Evolutionary conservation across 129 eudicot species (phyloP), one percentile per base, ranked within the genome.

Genomic region (Saposhnikovia divaricata): DNA sequence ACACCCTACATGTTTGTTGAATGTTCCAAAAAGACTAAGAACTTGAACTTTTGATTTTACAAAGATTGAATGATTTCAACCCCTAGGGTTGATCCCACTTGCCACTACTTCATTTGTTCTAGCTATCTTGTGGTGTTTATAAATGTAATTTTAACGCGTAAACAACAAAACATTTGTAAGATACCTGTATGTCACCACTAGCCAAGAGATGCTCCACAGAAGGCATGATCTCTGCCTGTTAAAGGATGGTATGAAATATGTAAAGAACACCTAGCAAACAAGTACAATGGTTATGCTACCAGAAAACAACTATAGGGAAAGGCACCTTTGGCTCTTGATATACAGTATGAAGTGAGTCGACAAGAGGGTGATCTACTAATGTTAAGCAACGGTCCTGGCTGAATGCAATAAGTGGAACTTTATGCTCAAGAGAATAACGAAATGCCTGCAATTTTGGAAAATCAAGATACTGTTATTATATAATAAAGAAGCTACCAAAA

Each of bases 311-410:
- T 68, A 9, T 66, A 78, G 42, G 78, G 39, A 47, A 34, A 44
- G 82, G 79, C 77, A 95, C 97, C 97, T 90, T 89, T 5, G 98
- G 98, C 86, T 95, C 98, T 38, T 82, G 85, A 86, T 95, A 95
- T 81, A 90, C 75, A 18, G 94, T 90, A 78, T 95, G 98, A 78
- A 95, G 97, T 19, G 96, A 77, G 82, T 95, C 94, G 77, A 90
- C 97, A 61, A 89, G 91, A 50, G 97, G 97, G 80, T 95, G 97
- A 50, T 84, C 81, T 63, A 90, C 92, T 82, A 95, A 85, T 75
- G 98, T 85, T 86, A 95, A 85, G 88, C 96, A 92, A 57, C 94
- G 93, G 81, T 89, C 89, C 81, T 90, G 92, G 81, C 97, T 86
- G 88, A 92, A 95, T n/a, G 97, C 98, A 81, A 92, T 83, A 37